phyloP scores from a whole-genome alignment of 202 grass and related monocot species.

The Musa balbisiana region DNA sequence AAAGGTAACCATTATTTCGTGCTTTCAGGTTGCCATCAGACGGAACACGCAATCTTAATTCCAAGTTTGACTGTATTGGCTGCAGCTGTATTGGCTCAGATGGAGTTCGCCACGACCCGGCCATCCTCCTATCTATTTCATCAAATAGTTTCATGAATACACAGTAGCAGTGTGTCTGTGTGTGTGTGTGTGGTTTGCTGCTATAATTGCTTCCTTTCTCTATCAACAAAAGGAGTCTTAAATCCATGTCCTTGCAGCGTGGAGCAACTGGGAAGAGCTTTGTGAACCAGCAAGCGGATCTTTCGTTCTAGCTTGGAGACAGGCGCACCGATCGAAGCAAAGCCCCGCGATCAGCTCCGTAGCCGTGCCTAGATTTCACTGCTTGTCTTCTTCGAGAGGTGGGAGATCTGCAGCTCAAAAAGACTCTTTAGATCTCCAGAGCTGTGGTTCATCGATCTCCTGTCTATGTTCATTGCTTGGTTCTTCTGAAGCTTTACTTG shows the following conservation, averaged over 20 bases:
- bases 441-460: too few species aligned
- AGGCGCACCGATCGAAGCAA: background rate
- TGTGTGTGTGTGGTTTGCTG: too few species aligned
- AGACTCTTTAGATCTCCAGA: too few species aligned
- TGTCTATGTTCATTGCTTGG: too few species aligned
- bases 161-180: too few species aligned
- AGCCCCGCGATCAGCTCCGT: background rate
- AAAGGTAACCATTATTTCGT: background rate
- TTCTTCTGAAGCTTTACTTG: background rate
- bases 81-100: background rate
- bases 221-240: background rate
- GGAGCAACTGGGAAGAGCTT: background rate
- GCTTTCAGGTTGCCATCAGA: slow-evolving; percentile 1
- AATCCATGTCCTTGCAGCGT: background rate
- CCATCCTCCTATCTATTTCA: background rate
- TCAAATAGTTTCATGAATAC: too few species aligned
- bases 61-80: background rate
- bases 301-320: background rate
- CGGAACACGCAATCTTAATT: background rate
- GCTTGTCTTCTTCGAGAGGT: background rate
- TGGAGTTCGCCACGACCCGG: background rate
- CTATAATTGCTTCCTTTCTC: background rate
- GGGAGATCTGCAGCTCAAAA: background rate
- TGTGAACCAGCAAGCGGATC: background rate
- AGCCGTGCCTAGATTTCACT: background rate